Evolutionary conservation across 352 stramenopile species (phyloP).

Genomic region (Blastocystis sp.): DNA sequence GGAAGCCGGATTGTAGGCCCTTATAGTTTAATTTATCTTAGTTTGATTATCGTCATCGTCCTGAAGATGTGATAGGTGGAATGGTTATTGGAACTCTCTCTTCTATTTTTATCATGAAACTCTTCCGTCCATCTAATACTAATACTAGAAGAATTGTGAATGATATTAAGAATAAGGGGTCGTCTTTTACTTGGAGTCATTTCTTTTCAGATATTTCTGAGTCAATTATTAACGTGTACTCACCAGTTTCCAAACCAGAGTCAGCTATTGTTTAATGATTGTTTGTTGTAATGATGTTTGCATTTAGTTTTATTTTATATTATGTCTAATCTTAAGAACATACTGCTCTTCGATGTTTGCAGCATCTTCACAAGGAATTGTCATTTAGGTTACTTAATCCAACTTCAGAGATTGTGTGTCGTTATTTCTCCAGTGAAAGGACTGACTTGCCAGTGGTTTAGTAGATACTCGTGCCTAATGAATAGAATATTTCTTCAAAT

Average conservation of each 20-base stretch:
- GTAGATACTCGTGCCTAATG: too few species aligned
- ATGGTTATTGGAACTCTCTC: constrained; percentile 22
- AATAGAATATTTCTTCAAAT: too few species aligned
- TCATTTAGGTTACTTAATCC: too few species aligned
- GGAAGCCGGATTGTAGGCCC: constrained; percentile 27
- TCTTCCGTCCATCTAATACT: neutral
- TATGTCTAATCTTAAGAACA: too few species aligned
- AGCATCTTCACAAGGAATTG: too few species aligned
- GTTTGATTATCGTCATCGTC: constrained; percentile 62
- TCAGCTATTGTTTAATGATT: constrained; percentile 39
- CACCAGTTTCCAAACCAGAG: constrained; percentile 19
- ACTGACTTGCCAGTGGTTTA: too few species aligned
- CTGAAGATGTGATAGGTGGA: constrained; percentile 56
- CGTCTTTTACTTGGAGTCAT: neutral
- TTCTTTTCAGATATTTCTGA: constrained; percentile 40
- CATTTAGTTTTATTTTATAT: too few species aligned
- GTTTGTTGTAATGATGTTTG: neutral
- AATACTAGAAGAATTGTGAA: neutral
- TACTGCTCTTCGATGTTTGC: too few species aligned
- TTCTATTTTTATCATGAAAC: neutral
- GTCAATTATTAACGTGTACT: constrained; percentile 5
- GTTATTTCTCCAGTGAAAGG: too few species aligned
- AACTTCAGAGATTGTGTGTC: too few species aligned
- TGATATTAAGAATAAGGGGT: neutral
- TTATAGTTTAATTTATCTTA: neutral